Conservation (phyloP, 1,284 basidiomycete genomes). For the Malassezia vespertilionis region DNA sequence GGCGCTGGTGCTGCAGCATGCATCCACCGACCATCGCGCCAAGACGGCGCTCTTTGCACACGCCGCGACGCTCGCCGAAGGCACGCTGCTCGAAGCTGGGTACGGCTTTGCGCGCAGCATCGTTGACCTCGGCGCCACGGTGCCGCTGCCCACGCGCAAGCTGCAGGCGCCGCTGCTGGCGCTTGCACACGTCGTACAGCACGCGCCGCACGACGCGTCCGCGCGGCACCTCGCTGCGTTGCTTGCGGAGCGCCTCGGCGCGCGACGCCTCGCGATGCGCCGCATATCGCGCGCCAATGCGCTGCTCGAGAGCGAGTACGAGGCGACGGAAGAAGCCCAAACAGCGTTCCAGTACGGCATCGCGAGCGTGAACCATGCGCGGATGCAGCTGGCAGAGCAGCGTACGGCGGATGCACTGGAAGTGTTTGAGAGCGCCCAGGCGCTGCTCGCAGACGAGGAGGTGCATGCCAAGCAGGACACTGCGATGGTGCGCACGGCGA, state of each 20-base stretch:
- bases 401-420: constrained; percentile 59
- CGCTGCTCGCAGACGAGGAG: constrained; percentile 56
- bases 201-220: constrained; percentile 59
- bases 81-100: constrained; percentile 66
- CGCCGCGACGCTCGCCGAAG: constrained; percentile 61
- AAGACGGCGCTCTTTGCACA: constrained; percentile 69
- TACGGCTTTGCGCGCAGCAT: constrained; percentile 63
- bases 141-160: constrained; percentile 50
- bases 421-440: constrained; percentile 63
- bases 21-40: constrained; percentile 58
- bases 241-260: constrained; percentile 71
- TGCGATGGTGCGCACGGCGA: constrained; percentile 31
- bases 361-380: constrained; percentile 70
- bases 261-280: constrained; percentile 57
- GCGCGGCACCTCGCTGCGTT: constrained; percentile 77
- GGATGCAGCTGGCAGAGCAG: constrained; percentile 58
- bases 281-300: constrained; percentile 59
- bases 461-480: constrained; percentile 47
- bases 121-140: constrained; percentile 37
- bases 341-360: constrained; percentile 71
- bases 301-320: constrained; percentile 75
- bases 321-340: constrained; percentile 65
- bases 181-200: constrained; percentile 63
- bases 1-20: constrained; percentile 61
- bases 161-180: constrained; percentile 57